Percentiles rank a stretch among this genome's conserved stretches.
phyloP scores from a whole-genome alignment of 192 early-diverging fungal species.

The Rhizophagus clarus region DNA sequence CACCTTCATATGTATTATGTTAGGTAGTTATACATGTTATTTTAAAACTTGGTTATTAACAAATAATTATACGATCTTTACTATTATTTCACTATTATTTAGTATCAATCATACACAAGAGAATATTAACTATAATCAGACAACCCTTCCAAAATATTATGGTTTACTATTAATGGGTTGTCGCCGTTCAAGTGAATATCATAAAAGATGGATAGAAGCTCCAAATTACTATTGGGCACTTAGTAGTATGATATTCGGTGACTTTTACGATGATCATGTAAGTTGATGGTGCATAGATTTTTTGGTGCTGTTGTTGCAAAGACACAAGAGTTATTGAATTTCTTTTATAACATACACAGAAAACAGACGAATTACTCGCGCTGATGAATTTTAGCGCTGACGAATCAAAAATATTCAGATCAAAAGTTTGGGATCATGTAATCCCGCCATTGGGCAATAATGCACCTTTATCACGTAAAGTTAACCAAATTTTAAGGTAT shows the following conservation, averaged over 20 bases:
- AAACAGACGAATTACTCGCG: slow-evolving; percentile 26
- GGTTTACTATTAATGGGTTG: slow-evolving; percentile 31
- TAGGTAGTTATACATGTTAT: slow-evolving; percentile 16
- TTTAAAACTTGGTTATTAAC: not conserved
- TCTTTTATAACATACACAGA: slow-evolving; percentile 1
- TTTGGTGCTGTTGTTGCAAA: not conserved
- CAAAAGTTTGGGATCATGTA: slow-evolving; percentile 6
- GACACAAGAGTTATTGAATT: not conserved
- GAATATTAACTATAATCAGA: slow-evolving; percentile 35
- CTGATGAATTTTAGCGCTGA: slow-evolving; percentile 30
- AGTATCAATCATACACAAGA: slow-evolving; percentile 26
- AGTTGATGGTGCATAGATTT: not conserved
- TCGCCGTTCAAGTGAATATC: slow-evolving; percentile 28
- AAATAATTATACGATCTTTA: no score
- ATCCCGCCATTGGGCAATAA: not conserved
- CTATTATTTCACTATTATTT: not conserved
- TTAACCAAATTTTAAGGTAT: slow-evolving; percentile 7
- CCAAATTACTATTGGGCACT: slow-evolving; percentile 35
- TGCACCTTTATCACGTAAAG: not conserved
- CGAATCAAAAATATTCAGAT: slow-evolving; percentile 12
- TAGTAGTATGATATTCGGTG: slow-evolving; percentile 31
- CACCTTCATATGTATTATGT: slow-evolving; percentile 28
- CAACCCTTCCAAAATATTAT: slow-evolving; percentile 33
- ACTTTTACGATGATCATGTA: slow-evolving; percentile 34
- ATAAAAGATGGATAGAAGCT: slow-evolving; percentile 32